Conservation (phyloP, 2,329 filamentous ascomycete species). For the Dactylellina parvicollis region DNA sequence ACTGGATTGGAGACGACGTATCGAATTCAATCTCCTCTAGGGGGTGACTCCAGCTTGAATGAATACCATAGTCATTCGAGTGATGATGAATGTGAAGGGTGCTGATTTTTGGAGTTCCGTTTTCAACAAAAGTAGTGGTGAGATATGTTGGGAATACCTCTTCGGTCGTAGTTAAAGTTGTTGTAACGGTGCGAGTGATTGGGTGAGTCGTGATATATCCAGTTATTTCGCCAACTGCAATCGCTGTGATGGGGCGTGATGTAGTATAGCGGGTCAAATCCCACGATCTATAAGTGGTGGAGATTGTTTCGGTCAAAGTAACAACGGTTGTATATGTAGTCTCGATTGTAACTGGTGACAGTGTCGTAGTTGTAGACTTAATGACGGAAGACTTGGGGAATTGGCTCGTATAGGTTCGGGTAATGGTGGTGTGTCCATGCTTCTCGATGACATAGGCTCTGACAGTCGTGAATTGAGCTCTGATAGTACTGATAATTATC, state of each 20-base stretch:
- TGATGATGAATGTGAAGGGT: slow-evolving; percentile 41
- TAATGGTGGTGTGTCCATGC: slow-evolving; percentile 27
- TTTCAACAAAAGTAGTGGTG: slow-evolving; percentile 22
- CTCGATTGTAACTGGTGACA: slow-evolving; percentile 13
- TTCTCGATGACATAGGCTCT: slow-evolving; percentile 26
- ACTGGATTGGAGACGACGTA: background rate
- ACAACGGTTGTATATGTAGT: slow-evolving; percentile 34
- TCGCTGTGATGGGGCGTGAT: slow-evolving; percentile 5
- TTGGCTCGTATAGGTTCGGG: background rate
- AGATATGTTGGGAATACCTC: slow-evolving; percentile 31
- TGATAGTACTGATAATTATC: slow-evolving; percentile 19
- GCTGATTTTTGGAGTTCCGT: slow-evolving; percentile 7
- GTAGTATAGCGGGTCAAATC: slow-evolving; percentile 21
- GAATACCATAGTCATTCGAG: slow-evolving; percentile 31
- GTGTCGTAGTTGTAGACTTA: slow-evolving; percentile 17
- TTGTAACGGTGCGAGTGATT: slow-evolving; percentile 15
- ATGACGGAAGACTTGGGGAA: slow-evolving; percentile 7
- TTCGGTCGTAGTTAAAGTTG: slow-evolving; percentile 25
- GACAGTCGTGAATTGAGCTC: slow-evolving; percentile 20
- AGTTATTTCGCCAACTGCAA: slow-evolving; percentile 27
- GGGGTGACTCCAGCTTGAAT: slow-evolving; percentile 7
- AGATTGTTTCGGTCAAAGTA: slow-evolving; percentile 18
- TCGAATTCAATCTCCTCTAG: background rate
- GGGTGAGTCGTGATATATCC: slow-evolving; percentile 23
- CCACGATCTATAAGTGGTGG: slow-evolving; percentile 23